Conservation (phyloP, 768 basidiomycete genomes). For the Hebeloma cylindrosporum region DNA sequence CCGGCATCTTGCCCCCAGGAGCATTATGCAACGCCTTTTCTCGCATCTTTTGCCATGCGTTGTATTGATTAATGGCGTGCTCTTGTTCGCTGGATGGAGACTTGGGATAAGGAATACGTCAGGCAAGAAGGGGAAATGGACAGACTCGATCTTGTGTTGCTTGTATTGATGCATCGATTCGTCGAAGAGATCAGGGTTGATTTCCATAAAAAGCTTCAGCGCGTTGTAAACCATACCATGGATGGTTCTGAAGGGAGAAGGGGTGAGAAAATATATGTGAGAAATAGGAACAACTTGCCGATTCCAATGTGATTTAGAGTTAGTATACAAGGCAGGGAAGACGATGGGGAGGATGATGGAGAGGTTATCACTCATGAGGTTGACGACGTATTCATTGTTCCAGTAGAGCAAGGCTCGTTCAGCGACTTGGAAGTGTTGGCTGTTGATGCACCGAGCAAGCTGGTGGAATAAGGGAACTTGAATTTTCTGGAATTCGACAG, state of each 20-base stretch:
- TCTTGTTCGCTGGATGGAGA: constrained; percentile 71
- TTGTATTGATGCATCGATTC: constrained; percentile 93
- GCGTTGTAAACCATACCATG: constrained; percentile 99
- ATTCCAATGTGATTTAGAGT: constrained; percentile 98
- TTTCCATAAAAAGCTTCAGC: constrained; percentile 97
- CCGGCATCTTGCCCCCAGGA: constrained; percentile 66
- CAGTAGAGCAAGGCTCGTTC: constrained; percentile 96
- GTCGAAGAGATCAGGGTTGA: constrained; percentile 95
- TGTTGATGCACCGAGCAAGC: constrained; percentile 95
- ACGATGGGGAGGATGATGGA: constrained; percentile 88
- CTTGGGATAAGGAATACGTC: not conserved
- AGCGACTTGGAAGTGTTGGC: constrained; percentile 99
- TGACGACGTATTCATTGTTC: constrained; percentile 99
- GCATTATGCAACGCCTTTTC: constrained; percentile 74
- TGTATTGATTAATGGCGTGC: constrained; percentile 79
- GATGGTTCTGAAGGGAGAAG: constrained; percentile 68
- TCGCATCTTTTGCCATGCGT: constrained; percentile 86
- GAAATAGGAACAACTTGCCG: constrained; percentile 55
- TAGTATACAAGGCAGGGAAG: constrained; percentile 93
- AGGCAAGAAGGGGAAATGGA: not conserved
- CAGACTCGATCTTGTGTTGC: constrained; percentile 81
- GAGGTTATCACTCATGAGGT: constrained; percentile 97
- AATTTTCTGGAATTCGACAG: constrained; percentile 94
- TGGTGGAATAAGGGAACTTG: constrained; percentile 91
- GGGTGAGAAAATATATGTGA: constrained; percentile 1